Evolutionary conservation across 148 eudicot genomes (phyloP).

Genomic region (Heliamphora exappendiculata): DNA sequence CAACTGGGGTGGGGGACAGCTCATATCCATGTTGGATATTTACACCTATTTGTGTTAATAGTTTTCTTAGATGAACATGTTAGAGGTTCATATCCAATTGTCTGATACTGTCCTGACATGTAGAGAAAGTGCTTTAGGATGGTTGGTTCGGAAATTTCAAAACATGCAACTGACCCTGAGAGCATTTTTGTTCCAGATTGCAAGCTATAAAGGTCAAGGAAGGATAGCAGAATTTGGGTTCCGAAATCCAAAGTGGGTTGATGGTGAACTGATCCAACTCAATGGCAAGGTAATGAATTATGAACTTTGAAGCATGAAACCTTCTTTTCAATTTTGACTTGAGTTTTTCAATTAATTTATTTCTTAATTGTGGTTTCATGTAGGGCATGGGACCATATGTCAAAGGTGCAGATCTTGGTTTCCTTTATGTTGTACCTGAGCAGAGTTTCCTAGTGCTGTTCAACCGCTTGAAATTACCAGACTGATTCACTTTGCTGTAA

Average conservation of each 20-base stretch:
- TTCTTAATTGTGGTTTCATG: conserved; percentile 2
- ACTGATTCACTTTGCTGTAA: conserved; percentile 30
- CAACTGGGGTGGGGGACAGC: neutral
- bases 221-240: conserved; percentile 89
- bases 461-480: conserved; percentile 74
- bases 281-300: conserved; percentile 70
- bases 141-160: neutral
- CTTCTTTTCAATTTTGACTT: neutral
- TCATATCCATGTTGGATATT: neutral
- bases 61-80: neutral
- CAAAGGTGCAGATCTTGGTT: conserved; percentile 90
- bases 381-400: conserved; percentile 83
- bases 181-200: conserved; percentile 47
- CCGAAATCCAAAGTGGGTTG: conserved; percentile 80
- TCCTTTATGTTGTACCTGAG: conserved; percentile 84
- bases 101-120: neutral
- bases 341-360: neutral
- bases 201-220: conserved; percentile 90
- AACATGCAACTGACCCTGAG: too few relatives aligned
- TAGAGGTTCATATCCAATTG: too few relatives aligned
- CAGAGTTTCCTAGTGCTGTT: conserved; percentile 92
- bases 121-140: neutral
- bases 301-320: neutral
- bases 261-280: conserved; percentile 92
- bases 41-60: neutral